Percentiles rank a stretch among this genome's conserved stretches.
Conservation (phyloP, 192 early-diverging fungal genomes). For the Umbelopsis isabellina region DNA sequence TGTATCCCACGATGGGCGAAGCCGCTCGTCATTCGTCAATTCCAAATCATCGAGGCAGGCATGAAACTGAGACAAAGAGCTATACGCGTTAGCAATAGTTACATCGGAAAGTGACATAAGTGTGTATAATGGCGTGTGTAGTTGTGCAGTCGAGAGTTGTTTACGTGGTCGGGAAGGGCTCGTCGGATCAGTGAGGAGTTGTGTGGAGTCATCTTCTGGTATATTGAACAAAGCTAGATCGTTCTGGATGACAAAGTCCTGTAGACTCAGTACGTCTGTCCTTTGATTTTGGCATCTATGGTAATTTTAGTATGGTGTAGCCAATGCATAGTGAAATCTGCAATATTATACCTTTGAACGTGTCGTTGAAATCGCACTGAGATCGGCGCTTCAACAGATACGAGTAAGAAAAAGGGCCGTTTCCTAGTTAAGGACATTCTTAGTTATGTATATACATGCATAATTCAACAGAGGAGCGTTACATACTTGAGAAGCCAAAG, state of each 20-base stretch:
- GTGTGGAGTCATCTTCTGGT: conserved; percentile 19
- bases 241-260: conserved; percentile 61
- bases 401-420: conserved; percentile 81
- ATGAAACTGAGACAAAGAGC: conserved; percentile 40
- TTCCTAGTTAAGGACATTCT: conserved; percentile 45
- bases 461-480: not conserved
- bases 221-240: conserved; percentile 55
- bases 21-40: conserved; percentile 70
- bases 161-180: not conserved
- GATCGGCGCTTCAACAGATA: conserved; percentile 85
- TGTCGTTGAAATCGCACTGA: conserved; percentile 67
- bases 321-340: not conserved
- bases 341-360: conserved; percentile 37
- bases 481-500: conserved; percentile 57
- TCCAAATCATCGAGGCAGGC: conserved; percentile 52
- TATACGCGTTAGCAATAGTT: conserved; percentile 64
- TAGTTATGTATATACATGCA: too few species aligned
- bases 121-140: conserved; percentile 31
- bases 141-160: conserved; percentile 4
- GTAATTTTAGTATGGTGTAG: not conserved
- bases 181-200: not conserved
- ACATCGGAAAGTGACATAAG: conserved; percentile 61
- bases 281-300: not conserved
- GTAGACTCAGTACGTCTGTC: conserved; percentile 43
- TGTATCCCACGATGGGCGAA: conserved; percentile 94